phyloP scores from a whole-genome alignment of 495 filamentous ascomycete genomes.

The Aspergillus sparsus region DNA sequence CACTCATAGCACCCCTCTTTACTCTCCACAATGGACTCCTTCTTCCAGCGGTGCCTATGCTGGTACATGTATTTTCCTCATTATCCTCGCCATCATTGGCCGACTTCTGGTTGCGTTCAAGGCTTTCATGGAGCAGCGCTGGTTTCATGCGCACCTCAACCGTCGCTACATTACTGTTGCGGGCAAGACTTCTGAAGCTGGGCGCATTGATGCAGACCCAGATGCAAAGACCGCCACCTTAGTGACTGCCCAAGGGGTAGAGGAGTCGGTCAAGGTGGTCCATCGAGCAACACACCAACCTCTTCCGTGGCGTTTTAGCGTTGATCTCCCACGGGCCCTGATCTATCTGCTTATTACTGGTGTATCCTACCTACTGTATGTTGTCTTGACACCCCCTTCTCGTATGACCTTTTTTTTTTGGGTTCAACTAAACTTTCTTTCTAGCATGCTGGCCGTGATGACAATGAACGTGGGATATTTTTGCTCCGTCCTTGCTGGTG shows the following conservation, averaged over 20 bases:
- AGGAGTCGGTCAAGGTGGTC: conserved; percentile 73
- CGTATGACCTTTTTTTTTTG: background rate
- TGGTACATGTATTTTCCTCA: conserved; percentile 84
- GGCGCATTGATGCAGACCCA: conserved; percentile 53
- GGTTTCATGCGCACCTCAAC: conserved; percentile 64
- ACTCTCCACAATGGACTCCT: conserved; percentile 73
- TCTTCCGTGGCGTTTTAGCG: conserved; percentile 72
- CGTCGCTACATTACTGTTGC: conserved; percentile 75
- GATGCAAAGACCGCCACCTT: conserved; percentile 60
- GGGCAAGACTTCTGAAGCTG: conserved; percentile 59
- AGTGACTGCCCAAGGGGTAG: conserved; percentile 66
- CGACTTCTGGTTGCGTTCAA: conserved; percentile 70
- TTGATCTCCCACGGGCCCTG: conserved; percentile 72
- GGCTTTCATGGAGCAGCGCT: conserved; percentile 54
- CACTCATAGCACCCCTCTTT: conserved; percentile 68
- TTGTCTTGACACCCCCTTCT: conserved; percentile 21
- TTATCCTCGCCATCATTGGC: conserved; percentile 67
- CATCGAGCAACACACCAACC: conserved; percentile 45
- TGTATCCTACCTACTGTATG: conserved; percentile 87
- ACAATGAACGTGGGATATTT: conserved; percentile 98
- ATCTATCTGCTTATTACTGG: conserved; percentile 70
- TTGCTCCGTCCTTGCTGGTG: conserved; percentile 77
- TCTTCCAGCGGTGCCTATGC: conserved; percentile 67
- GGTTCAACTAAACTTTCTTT: conserved; percentile 9
- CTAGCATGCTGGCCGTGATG: conserved; percentile 97